Evolutionary conservation across 208 protist species (phyloP).

Genomic region (Kentomonas sorsogonicus): DNA sequence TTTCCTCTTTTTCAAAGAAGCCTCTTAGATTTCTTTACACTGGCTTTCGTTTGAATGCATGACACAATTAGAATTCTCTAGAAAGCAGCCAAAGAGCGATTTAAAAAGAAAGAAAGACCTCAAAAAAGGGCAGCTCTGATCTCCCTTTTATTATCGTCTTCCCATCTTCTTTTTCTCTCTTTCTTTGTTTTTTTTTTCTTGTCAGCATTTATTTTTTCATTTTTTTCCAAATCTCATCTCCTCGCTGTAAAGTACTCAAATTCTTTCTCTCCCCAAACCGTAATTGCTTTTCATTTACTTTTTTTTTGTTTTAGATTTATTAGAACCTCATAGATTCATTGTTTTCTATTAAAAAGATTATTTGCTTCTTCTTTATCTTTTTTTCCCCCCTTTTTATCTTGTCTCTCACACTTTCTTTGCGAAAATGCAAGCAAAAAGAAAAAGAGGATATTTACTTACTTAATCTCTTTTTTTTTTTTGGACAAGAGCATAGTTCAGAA

Average conservation of each 20-base stretch:
- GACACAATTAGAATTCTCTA: too few relatives aligned
- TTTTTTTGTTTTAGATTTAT: slow-evolving; percentile 1
- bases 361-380: not conserved
- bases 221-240: not conserved
- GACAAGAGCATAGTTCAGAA: not conserved
- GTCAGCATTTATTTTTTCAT: not conserved
- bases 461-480: not conserved
- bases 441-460: not conserved
- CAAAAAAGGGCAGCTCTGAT: not conserved
- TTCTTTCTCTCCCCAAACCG: too few relatives aligned
- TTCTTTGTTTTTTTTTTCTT: slow-evolving; percentile 4
- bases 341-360: not conserved
- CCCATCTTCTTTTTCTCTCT: slow-evolving; percentile 3
- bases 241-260: too few relatives aligned
- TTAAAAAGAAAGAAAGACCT: not conserved
- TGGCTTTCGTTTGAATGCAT: too few relatives aligned
- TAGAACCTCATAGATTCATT: not conserved
- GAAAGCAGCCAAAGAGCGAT: too few relatives aligned
- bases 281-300: too few relatives aligned
- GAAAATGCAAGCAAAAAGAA: not conserved
- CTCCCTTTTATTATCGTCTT: too few relatives aligned
- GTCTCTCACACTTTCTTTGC: not conserved
- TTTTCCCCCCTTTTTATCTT: not conserved
- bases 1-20: slow-evolving; percentile 1
- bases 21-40: too few relatives aligned